phyloP scores from a whole-genome alignment of 352 stramenopile genomes.

The Phytophthora constricta region DNA sequence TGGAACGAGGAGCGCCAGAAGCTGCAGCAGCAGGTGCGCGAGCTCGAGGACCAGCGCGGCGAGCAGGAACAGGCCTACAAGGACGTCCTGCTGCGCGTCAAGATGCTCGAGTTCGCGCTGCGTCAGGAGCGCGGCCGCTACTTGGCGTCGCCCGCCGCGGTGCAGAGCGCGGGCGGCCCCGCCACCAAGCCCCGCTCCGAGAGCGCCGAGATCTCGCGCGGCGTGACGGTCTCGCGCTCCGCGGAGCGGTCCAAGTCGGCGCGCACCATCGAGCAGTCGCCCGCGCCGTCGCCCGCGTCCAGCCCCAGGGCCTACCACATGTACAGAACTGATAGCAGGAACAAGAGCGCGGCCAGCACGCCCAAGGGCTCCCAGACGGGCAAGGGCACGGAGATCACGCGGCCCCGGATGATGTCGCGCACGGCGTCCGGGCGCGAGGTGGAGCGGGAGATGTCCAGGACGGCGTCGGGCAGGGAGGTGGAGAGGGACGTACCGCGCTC shows the following conservation, averaged over 20 bases:
- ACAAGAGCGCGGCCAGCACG: constrained; percentile 40
- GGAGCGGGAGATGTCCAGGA: constrained; percentile 37
- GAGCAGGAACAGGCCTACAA: constrained; percentile 88
- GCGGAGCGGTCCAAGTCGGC: constrained; percentile 67
- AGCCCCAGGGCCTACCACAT: constrained; percentile 56
- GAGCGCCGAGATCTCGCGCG: constrained; percentile 52
- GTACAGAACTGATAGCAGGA: constrained; percentile 70
- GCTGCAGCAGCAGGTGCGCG: constrained; percentile 76
- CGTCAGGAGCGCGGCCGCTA: constrained; percentile 83
- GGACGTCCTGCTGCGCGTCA: constrained; percentile 83
- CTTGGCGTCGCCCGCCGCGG: constrained; percentile 71
- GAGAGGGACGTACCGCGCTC: constrained; percentile 61
- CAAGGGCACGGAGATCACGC: constrained; percentile 82
- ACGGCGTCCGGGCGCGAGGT: constrained; percentile 53
- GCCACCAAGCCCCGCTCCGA: constrained; percentile 30
- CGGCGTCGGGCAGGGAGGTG: constrained; percentile 41
- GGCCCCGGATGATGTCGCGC: constrained; percentile 75
- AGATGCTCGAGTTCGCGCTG: constrained; percentile 91
- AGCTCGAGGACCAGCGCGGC: constrained; percentile 77
- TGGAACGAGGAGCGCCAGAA: constrained; percentile 83
- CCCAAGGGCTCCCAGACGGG: constrained; percentile 42
- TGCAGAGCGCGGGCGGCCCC: constrained; percentile 48
- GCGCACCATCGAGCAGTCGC: constrained; percentile 48
- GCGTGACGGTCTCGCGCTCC: constrained; percentile 61
- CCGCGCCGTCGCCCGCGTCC: constrained; percentile 36